A percentile compares a stretch with the other conserved stretches of the same genome.
phyloP scores from a whole-genome alignment of 768 basidiomycete species.

The Mrakia gelida region DNA sequence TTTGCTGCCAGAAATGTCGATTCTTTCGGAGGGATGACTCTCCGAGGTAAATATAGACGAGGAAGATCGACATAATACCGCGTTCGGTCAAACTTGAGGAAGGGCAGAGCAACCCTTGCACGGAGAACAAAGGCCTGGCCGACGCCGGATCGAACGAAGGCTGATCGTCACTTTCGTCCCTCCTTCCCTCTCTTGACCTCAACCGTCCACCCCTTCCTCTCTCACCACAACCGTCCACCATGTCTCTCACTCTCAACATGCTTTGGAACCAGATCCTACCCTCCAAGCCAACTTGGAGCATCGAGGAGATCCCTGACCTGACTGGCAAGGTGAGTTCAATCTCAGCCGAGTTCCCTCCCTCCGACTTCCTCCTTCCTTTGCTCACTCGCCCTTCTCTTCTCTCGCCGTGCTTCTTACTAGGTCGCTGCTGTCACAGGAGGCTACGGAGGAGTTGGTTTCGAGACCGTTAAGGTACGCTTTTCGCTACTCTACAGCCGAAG shows the following conservation, averaged over 20 bases:
- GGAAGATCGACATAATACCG: too few relatives aligned
- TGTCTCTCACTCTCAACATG: slow-evolving; percentile 13
- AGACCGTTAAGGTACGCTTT: slow-evolving; percentile 6
- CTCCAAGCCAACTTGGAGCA: not conserved
- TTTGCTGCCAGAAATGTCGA: too few relatives aligned
- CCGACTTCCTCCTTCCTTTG: not conserved
- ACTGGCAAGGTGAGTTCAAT: slow-evolving; percentile 4
- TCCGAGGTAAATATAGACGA: too few relatives aligned
- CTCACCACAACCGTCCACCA: not conserved
- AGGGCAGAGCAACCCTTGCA: too few relatives aligned
- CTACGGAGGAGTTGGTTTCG: slow-evolving; percentile 18
- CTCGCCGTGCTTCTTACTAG: not conserved
- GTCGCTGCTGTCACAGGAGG: slow-evolving; percentile 18
- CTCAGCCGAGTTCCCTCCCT: not conserved
- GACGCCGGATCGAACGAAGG: too few relatives aligned
- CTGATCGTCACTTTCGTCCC: not conserved
- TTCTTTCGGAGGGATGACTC: too few relatives aligned
- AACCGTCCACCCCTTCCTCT: not conserved
- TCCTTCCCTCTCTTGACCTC: not conserved
- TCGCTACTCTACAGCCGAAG: not conserved
- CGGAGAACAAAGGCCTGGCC: too few relatives aligned
- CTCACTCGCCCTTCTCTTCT: not conserved
- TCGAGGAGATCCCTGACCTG: slow-evolving; percentile 17
- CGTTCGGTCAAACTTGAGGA: too few relatives aligned
- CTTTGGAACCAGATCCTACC: slow-evolving; percentile 9